Evolutionary conservation across 2,329 filamentous ascomycete species (phyloP).

Genomic region (Penicillium corylophilum): DNA sequence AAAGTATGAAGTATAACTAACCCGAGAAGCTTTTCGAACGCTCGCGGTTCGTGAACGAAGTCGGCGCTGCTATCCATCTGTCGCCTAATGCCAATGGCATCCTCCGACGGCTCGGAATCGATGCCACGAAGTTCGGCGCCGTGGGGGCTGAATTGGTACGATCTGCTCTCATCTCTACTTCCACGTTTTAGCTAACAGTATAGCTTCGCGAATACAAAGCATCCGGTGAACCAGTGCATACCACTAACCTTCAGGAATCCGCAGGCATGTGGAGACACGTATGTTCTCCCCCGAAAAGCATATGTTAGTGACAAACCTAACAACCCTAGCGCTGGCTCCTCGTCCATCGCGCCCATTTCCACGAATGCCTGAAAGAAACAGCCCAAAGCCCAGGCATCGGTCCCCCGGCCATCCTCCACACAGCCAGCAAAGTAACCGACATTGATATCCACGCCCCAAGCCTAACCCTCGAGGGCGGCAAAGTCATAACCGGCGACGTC

Average conservation of each 20-base stretch:
- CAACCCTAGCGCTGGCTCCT: conserved; percentile 48
- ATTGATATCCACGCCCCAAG: conserved; percentile 44
- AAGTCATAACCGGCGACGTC: conserved; percentile 48
- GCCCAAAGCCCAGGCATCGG: conserved; percentile 42
- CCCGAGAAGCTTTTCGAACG: conserved; percentile 53
- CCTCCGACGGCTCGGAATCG: conserved; percentile 48
- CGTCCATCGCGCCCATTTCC: conserved; percentile 55
- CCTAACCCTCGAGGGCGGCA: conserved; percentile 49
- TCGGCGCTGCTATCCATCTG: conserved; percentile 63
- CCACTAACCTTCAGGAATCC: conserved; percentile 19
- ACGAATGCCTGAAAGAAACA: conserved; percentile 51
- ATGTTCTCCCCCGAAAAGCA: conserved; percentile 8
- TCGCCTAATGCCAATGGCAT: conserved; percentile 62
- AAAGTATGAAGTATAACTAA: background rate
- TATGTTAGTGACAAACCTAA: background rate
- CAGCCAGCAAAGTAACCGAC: conserved; percentile 45
- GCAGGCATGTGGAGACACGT: conserved; percentile 32
- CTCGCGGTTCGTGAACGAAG: conserved; percentile 56
- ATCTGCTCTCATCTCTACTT: background rate
- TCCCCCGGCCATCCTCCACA: conserved; percentile 45
- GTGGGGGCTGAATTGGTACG: conserved; percentile 32
- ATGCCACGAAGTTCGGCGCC: conserved; percentile 42
- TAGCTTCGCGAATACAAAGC: conserved; percentile 40
- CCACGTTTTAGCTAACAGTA: conserved; percentile 5
- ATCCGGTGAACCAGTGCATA: conserved; percentile 36